A percentile compares a stretch with the other conserved stretches of the same genome.
phyloP scores from a whole-genome alignment of 805 yeast species.

The Hanseniaspora clermontiae region DNA sequence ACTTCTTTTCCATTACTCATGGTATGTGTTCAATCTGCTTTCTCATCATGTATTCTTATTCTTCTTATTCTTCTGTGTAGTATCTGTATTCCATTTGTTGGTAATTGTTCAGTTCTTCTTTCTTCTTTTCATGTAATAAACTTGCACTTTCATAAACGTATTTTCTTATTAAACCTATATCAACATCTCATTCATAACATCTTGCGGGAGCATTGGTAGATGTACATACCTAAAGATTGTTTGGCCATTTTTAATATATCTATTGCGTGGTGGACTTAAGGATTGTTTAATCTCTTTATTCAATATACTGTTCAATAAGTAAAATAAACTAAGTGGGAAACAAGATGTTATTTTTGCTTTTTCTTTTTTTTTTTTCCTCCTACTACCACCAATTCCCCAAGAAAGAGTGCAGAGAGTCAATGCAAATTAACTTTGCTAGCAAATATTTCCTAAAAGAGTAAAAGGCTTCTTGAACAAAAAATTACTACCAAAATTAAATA shows the following conservation, averaged over 20 bases:
- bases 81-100: too few relatives aligned
- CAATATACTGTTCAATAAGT: neutral
- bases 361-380: neutral
- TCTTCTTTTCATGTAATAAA: too few relatives aligned
- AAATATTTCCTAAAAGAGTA: neutral
- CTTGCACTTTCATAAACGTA: too few relatives aligned
- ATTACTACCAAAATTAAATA: too few relatives aligned
- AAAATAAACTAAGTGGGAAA: neutral
- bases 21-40: too few relatives aligned
- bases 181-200: too few relatives aligned
- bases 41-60: too few relatives aligned
- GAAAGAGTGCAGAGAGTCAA: neutral
- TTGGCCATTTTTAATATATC: slow-evolving; percentile 31
- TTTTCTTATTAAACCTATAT: neutral
- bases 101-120: too few relatives aligned
- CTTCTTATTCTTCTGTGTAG: too few relatives aligned
- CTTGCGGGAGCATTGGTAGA: neutral
- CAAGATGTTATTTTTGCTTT: neutral
- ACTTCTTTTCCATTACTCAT: too few relatives aligned
- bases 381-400: neutral
- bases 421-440: neutral
- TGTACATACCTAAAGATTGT: slow-evolving; percentile 38
- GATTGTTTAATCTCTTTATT: neutral
- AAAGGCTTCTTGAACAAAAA: neutral
- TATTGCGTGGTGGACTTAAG: slow-evolving; percentile 12